These are phyloP conservation scores for Jamesozyma spencerorum DNA, from an alignment of 805 yeast genomes.

Conservation along the genomic window DNA sequence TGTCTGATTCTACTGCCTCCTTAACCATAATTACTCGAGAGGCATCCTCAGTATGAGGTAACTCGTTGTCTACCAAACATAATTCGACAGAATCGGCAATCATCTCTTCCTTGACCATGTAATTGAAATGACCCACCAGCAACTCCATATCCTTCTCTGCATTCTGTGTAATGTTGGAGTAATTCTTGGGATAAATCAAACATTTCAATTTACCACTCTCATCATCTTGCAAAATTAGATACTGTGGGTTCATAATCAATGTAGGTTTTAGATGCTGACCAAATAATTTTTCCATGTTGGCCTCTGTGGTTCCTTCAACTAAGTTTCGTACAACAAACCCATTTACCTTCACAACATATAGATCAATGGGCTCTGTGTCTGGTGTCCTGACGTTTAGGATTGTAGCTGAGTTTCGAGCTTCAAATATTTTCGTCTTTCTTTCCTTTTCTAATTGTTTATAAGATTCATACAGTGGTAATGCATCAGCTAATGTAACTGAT, in stretches of 20 bases:
- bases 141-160: slow-evolving; percentile 37
- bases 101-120: slow-evolving; percentile 18
- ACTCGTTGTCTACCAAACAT: slow-evolving; percentile 14
- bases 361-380: slow-evolving; percentile 6
- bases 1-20: neutral
- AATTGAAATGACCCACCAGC: slow-evolving; percentile 31
- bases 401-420: slow-evolving; percentile 18
- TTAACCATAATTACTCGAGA: neutral
- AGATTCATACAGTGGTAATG: slow-evolving; percentile 39
- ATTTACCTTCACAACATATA: slow-evolving; percentile 34
- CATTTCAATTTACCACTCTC: slow-evolving; percentile 7
- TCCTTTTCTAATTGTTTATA: slow-evolving; percentile 30
- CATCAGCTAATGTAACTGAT: slow-evolving; percentile 17
- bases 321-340: slow-evolving; percentile 47
- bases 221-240: slow-evolving; percentile 3
- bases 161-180: slow-evolving; percentile 30
- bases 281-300: slow-evolving; percentile 34
- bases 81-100: slow-evolving; percentile 18
- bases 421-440: slow-evolving; percentile 23
- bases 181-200: slow-evolving; percentile 27
- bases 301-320: slow-evolving; percentile 43
- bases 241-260: slow-evolving; percentile 24
- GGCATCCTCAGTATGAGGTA: slow-evolving; percentile 1
- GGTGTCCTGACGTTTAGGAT: slow-evolving; percentile 20
- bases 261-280: slow-evolving; percentile 22